Conservation (phyloP, 1,284 basidiomycete genomes). For the Rhodotorula glutinis region DNA sequence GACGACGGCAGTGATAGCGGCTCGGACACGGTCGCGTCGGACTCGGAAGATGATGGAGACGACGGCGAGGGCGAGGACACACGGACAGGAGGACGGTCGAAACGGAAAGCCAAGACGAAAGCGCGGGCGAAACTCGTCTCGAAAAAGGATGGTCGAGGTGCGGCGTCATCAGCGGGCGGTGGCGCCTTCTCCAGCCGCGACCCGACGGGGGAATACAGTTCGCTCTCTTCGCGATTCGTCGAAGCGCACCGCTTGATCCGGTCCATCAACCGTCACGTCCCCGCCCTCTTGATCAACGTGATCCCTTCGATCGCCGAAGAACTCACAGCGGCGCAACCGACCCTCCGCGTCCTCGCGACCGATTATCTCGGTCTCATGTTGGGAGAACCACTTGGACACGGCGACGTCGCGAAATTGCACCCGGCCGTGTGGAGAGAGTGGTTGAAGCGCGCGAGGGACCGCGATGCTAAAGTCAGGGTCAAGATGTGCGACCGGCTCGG, state of each 20-base stretch:
- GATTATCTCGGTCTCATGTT: constrained; percentile 87
- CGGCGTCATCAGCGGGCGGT: not conserved
- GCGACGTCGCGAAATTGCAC: constrained; percentile 71
- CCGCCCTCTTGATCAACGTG: constrained; percentile 78
- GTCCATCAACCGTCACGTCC: constrained; percentile 74
- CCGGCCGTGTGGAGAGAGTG: constrained; percentile 81
- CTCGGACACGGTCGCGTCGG: constrained; percentile 51
- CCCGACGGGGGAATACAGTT: constrained; percentile 21
- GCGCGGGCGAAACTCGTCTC: constrained; percentile 9
- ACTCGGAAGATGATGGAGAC: constrained; percentile 48
- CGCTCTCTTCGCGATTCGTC: constrained; percentile 51
- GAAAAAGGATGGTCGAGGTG: not conserved
- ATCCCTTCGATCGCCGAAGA: constrained; percentile 92
- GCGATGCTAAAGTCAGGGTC: constrained; percentile 65
- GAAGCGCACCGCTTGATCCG: constrained; percentile 81
- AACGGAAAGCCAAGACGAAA: constrained; percentile 27
- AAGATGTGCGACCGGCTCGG: constrained; percentile 72
- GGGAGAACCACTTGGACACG: constrained; percentile 59
- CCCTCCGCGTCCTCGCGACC: constrained; percentile 73
- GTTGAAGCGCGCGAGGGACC: constrained; percentile 77
- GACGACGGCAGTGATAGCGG: constrained; percentile 49
- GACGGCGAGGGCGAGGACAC: constrained; percentile 5
- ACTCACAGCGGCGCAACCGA: constrained; percentile 66
- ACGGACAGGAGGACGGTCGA: constrained; percentile 1
- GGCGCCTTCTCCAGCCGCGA: too few species aligned